Base-by-base conservation (phyloP, 2,329 filamentous ascomycete species). In the Fusarium beomiforme region DNA sequence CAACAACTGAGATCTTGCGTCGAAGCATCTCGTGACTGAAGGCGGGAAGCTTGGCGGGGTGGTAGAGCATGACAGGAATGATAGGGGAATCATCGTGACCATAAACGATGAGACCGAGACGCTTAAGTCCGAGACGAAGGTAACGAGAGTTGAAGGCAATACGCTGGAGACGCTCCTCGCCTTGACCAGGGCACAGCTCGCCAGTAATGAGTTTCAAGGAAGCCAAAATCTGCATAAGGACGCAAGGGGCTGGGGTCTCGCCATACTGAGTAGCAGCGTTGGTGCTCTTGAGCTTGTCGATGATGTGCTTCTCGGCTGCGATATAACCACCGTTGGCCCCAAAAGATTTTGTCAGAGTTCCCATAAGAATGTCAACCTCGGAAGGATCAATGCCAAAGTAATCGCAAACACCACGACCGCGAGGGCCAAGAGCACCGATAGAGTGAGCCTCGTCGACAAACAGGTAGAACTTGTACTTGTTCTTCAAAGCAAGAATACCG, bases 1-100 rank as follows among this genome's bases (percentile, higher is more conserved):
- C 93, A 41, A 99, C 96, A 55, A 98, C 93, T 0, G 95, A 96
- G 75, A 99, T 98, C 83, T 98, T 98, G 78, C 96, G 93, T 84
- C 93, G 93, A 67, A 98, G 89, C 96, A 99, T 98, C 82, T 98
- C 96, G 80, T 97, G 96, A 53, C 94, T 98, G 83, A 99, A 99
- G 64, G 96, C 95, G 8, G 95, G 93, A 87, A 99, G 98, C 85
- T 99, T 99, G 77, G 93, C 96, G n/a, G 96, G 96, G 83, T 98
- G 94, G 87, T 98, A 99, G 31, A 99, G 90, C 78, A 97, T 89
- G 73, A 99, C 82, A 58, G 96, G 96, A 75, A 99, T 94, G 76
- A 99, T 98, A 61, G 96, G 96, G 8, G 95, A 98, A 83, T 99
- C 96, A 79, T 99, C 96, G 80, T 98, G 95, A 68, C 96, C 96